Evolutionary conservation across 441 rosid genomes (phyloP).

Genomic region (Oxalis stricta): DNA sequence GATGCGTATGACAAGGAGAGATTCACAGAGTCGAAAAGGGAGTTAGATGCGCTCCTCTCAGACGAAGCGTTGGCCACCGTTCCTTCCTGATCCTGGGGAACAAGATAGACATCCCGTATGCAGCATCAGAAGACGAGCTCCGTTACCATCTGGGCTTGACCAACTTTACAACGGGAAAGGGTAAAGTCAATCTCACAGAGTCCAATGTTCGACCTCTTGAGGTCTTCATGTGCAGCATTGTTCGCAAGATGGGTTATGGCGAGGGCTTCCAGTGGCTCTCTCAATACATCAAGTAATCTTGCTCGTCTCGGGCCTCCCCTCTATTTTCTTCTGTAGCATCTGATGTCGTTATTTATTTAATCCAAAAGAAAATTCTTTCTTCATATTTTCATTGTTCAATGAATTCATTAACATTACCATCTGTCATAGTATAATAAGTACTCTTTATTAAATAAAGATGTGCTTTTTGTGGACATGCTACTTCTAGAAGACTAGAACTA

Average conservation of each 20-base stretch:
- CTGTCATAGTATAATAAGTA: no score
- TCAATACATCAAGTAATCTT: slow-evolving; percentile 36
- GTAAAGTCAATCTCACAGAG: slow-evolving; percentile 28
- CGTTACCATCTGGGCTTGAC: slow-evolving; percentile 37
- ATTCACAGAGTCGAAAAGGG: slow-evolving; percentile 43
- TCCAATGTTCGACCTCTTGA: slow-evolving; percentile 41
- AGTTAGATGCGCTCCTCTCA: slow-evolving; percentile 47
- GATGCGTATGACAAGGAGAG: slow-evolving; percentile 57
- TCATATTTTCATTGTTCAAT: no score
- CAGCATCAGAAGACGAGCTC: slow-evolving; percentile 56
- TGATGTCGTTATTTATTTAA: no score
- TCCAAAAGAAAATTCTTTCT: no score
- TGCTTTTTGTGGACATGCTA: no score
- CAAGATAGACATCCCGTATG: slow-evolving; percentile 52
- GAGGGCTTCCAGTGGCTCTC: slow-evolving; percentile 44
- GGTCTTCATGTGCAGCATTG: slow-evolving; percentile 56
- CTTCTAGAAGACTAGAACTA: no score
- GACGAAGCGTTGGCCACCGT: slow-evolving; percentile 40
- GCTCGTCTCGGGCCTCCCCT: no score
- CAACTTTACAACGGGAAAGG: slow-evolving; percentile 54
- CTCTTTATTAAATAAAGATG: no score
- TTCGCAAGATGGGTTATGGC: slow-evolving; percentile 48
- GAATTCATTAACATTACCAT: no score
- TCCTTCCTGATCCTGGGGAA: slow-evolving; percentile 57
- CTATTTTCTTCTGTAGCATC: slow-evolving; percentile 9